Evolutionary conservation across 2,329 filamentous ascomycete species (phyloP), one percentile per base, ranked within the genome.

Genomic region (Microsporum ferrugineum): DNA sequence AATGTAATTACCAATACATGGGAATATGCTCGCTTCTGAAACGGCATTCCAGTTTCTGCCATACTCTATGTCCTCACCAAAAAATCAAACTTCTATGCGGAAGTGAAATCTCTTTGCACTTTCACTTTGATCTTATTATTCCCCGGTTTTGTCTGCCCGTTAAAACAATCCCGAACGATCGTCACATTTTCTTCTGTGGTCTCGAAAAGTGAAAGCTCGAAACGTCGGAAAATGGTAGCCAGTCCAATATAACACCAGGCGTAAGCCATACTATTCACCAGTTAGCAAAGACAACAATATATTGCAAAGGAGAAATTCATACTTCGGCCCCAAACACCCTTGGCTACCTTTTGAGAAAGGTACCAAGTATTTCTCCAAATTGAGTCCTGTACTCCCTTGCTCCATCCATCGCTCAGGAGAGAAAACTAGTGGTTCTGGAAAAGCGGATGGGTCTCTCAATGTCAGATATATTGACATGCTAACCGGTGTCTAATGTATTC

Each of bases 321-420:
- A 69, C 67, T 68, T 65, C 60, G 66, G 69, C 1, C 71, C 71
- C 5, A 70, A 57, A 56, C 71, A 73, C 5, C 63, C 64, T 17
- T 67, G 65, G 1, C 62, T 69, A 10, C 71, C 71, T 58, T 68
- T 71, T 12, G 64, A 67, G 53, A 71, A 71, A 0, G 68, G 65
- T 5, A 71, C 65, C 1, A 71, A 62, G 57, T 69, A 70, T 7
- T 60, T 61, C 55, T 69, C 66, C 5, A 69, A 65, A 7, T 57
- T 59, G 27, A 58, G 51, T 4, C 59, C 29, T 8, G 62, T 60
- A 14, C 64, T 60, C 7, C n/a, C 43, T 4, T 38, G 49, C 10
- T 55, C 23, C 7, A 73, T 36, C 71, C 71, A 73, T 2, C 72
- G 67, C 51, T 71, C 69, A 0, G 72, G 71, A 1, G 38, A 39